Base-by-base conservation (phyloP, 164 flowering plant species). In the Piper betle region DNA sequence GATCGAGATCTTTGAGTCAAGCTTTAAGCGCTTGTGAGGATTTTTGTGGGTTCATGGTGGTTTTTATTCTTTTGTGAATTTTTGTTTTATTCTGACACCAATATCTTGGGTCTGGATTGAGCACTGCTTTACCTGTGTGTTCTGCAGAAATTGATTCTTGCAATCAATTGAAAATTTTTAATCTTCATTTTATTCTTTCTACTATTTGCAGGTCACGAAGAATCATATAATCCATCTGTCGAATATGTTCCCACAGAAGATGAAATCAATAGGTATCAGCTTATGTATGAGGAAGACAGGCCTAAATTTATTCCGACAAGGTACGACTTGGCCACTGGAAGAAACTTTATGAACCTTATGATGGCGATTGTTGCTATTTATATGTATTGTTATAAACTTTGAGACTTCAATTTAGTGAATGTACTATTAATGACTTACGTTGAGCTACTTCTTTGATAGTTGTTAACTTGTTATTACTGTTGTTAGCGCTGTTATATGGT, bases 171-270 rank as follows among this genome's bases (percentile, higher is more conserved):
- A 43, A 17, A 20, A 41, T 25, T n/a, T 57, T 33, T 8, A 50
- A 10, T 5, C n/a, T 15, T 57, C 12, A 39, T 19, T 1, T 10
- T 54, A 17, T 55, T 64, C 55, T 66, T 57, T n/a, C 8, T 8
- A 19, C 40, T 54, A 53, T 50, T 68, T 68, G 33, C 72, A 94
- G 99, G 96, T 40, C 99, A 94, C 61, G 97, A 85, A 67, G 96
- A 85, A 69, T 86, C 99, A 17, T 88, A 83, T 61, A 88, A 85
- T 75, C 97, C 97, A 66, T 83, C 99, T 37, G 58, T 76, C 13
- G 99, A 94, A 64, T 94, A 81, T 71, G 82, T 91, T n/a, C 99
- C 97, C 63, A 84, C 93, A 37, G 87, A 85, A 74, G 97, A 94
- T 75, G 99, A 91, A 77, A 80, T 88, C 1, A 79, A 82, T 70